Evolutionary conservation across 345 rosid genomes (phyloP), one percentile per base, ranked within the genome.

Genomic region (Arabis alpina): DNA sequence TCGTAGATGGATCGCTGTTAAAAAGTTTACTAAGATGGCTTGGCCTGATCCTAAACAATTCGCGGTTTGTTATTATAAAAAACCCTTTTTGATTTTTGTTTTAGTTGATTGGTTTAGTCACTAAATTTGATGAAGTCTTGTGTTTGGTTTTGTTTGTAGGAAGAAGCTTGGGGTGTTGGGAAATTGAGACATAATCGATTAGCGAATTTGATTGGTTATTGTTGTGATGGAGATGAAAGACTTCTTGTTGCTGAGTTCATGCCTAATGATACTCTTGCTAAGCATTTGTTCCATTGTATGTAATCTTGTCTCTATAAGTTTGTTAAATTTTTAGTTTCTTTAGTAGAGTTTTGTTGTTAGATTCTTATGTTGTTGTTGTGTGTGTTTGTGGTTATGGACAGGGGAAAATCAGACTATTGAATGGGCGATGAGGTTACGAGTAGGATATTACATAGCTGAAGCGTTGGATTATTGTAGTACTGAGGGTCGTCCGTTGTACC

Each of bases 191-290:
- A 92, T 71, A 82, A 71, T 61, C 84, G 88, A 67, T 72, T 95
- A 44, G 98, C 98, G 3, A 95, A 88, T 84, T 88, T 95, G 86
- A 90, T 92, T 67, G 99, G 99, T 7, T 95, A 92, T 49, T 95
- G 97, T 85, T 88, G 92, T 73, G 96, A 92, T 79, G 98, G 92
- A 47, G 98, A 92, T 68, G 98, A 95, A 66, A 85, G 99, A 82
- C 84, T 95, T 71, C 98, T 95, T 61, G 96, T 95, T 69, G 98
- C 99, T 54, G 98, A 95, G 76, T 90, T 78, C 81, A 90, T 95
- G 99, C 90, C 98, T 52, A 92, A 95, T 74, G 98, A 95, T 73
- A 95, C 97, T 55, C 93, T 95, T 44, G 87, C 99, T 37, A 95
- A 92, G 84, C 98, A 90, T 85, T 83, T 95, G 68, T 95, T 95